Evolutionary conservation across 176 grass and related monocot species (phyloP).

Genomic region (Musa troglodytarum): DNA sequence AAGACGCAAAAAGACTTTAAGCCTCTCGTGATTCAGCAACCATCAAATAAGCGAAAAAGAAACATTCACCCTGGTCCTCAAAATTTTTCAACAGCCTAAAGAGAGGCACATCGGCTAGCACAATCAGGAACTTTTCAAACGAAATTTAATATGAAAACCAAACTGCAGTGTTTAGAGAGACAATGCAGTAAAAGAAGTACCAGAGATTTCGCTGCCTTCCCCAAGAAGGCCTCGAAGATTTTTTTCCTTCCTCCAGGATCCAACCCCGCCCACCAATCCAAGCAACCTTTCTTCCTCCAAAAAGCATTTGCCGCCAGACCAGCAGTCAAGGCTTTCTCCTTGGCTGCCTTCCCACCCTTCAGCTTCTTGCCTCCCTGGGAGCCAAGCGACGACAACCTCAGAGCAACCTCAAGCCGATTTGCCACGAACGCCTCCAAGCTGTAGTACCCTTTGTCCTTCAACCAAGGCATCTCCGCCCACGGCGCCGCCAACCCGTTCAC

Average conservation of each 20-base stretch:
- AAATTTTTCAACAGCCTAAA: background rate
- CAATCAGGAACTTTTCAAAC: background rate
- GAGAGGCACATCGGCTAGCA: background rate
- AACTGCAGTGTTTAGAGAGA: background rate
- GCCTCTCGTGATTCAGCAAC: background rate
- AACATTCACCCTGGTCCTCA: background rate
- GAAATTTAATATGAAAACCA: background rate
- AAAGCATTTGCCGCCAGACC: slow-evolving; percentile 61
- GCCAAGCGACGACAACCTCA: slow-evolving; percentile 57
- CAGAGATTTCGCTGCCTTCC: slow-evolving; percentile 49
- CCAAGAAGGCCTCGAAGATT: slow-evolving; percentile 52
- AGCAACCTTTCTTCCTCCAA: slow-evolving; percentile 93
- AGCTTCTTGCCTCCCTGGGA: slow-evolving; percentile 29
- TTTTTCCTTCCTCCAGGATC: slow-evolving; percentile 57
- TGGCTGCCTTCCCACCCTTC: slow-evolving; percentile 48
- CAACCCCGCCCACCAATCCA: slow-evolving; percentile 81
- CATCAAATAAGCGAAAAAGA: background rate
- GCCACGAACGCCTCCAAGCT: slow-evolving; percentile 65
- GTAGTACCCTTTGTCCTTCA: slow-evolving; percentile 77
- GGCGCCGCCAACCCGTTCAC: slow-evolving; percentile 33
- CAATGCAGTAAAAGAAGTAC: slow-evolving; percentile 41
- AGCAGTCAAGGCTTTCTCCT: slow-evolving; percentile 50
- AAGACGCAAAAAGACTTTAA: background rate
- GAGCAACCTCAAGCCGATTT: slow-evolving; percentile 74
- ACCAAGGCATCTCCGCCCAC: slow-evolving; percentile 73